Base-by-base conservation (phyloP, 202 grass and related monocot genomes). In the Cymbopogon flexuosus region DNA sequence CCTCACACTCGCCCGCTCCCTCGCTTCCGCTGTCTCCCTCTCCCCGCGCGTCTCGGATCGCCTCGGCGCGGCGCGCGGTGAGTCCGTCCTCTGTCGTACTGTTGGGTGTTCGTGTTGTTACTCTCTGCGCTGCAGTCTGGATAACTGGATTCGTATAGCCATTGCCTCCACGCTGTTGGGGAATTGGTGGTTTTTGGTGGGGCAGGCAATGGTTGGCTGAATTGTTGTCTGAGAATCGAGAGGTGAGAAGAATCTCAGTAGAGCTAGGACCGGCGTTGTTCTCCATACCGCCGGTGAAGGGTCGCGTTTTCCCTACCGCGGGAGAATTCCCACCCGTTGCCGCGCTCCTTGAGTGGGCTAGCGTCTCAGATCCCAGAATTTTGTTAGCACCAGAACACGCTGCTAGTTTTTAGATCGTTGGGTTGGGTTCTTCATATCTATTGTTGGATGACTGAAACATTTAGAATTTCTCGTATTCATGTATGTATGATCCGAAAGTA, bases 31-130 rank as follows among this genome's bases (percentile, higher is more conserved):
- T 8, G 8, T 13, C 59, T 24, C 45, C 31, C n/a, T 33, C 31
- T 4, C 31, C 31, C 3, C 45, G 30, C 65, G 40, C 30, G 36
- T 62, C 56, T 29, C 6, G 56, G 75, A 72, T 72, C 82, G 52
- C 15, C 30, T 61, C 22, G 64, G 49, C 16, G 81, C 22, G 64
- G 49, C 16, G 81, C 49, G 37, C 72, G 52, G 82, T 59, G 82
- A 77, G 62, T 68, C 47, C 39, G 10, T 21, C 37, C 62, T 68
- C 47, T 54, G 10, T 21, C 37, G 14, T 6, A 21, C 14, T 33
- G 30, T 19, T 45, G 27, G 27, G 27, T 27, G 42, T 14, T 58
- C n/a, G 51, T 62, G 27, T 43, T 4, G 10, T 12, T 43, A 12
- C 41, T 2, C 18, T n/a, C 16, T 29, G 27, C 2, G 27, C 41